phyloP scores from a whole-genome alignment of 2,329 filamentous ascomycete species.

The Zymoseptoria brevis region DNA sequence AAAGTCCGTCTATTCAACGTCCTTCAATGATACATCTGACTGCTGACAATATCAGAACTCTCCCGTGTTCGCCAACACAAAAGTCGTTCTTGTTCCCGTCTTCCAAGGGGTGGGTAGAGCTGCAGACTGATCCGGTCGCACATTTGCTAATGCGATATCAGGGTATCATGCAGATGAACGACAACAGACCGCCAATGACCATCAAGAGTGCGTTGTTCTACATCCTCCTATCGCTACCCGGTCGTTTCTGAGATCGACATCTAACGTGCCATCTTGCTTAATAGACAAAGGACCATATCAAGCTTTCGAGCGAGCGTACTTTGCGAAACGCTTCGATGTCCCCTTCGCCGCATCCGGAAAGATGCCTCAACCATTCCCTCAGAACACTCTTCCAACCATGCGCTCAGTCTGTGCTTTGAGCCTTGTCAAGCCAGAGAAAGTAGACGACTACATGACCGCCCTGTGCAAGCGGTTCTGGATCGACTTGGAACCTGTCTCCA shows the following conservation, averaged over 20 bases:
- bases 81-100: conserved; percentile 50
- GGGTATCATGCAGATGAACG: conserved; percentile 50
- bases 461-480: conserved; percentile 49
- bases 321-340: conserved; percentile 46
- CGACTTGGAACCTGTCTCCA: conserved; percentile 36
- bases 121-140: background rate
- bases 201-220: conserved; percentile 38
- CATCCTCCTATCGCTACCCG: too few species aligned
- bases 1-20: background rate
- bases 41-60: conserved; percentile 32
- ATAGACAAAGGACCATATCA: conserved; percentile 52
- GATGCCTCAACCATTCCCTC: conserved; percentile 46
- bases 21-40: conserved; percentile 23
- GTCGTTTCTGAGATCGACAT: too few species aligned
- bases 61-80: conserved; percentile 3
- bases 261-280: background rate
- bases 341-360: conserved; percentile 36
- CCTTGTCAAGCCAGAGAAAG: conserved; percentile 34
- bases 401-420: conserved; percentile 45
- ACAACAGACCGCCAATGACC: conserved; percentile 46
- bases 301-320: conserved; percentile 45
- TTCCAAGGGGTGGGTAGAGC: conserved; percentile 38
- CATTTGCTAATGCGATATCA: background rate
- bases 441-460: conserved; percentile 37
- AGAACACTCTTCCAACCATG: conserved; percentile 44